Evolutionary conservation across 1,284 basidiomycete genomes (phyloP).

Genomic region (Malassezia yamatoensis): DNA sequence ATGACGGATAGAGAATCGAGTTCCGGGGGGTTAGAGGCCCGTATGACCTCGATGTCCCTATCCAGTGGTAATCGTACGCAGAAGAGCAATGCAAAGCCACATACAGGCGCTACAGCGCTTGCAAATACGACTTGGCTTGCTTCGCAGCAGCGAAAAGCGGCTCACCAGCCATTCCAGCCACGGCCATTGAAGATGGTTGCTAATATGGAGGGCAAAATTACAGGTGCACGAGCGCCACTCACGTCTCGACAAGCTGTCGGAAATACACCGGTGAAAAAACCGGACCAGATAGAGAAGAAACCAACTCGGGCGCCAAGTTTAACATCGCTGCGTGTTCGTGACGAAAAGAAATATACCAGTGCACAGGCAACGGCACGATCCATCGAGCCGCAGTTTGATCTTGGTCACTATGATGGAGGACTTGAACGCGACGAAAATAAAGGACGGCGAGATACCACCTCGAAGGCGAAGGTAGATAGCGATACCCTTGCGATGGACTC

Average conservation of each 20-base stretch:
- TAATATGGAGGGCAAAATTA: background rate
- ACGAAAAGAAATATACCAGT: background rate
- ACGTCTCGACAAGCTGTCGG: slow-evolving; percentile 2
- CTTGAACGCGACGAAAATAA: slow-evolving; percentile 46
- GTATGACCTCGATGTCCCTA: slow-evolving; percentile 15
- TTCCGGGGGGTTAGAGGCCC: slow-evolving; percentile 2
- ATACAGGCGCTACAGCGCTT: slow-evolving; percentile 4
- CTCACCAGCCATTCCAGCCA: slow-evolving; percentile 15
- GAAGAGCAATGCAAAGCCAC: too few relatives aligned
- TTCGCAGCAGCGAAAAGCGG: slow-evolving; percentile 15
- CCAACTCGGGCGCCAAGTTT: background rate
- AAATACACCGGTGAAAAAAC: background rate
- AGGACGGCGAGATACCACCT: slow-evolving; percentile 29
- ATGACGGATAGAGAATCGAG: slow-evolving; percentile 5
- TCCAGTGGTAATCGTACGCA: background rate
- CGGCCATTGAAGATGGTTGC: slow-evolving; percentile 11
- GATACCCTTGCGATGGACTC: slow-evolving; percentile 17
- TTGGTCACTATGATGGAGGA: slow-evolving; percentile 47
- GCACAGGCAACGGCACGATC: background rate
- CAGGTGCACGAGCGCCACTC: slow-evolving; percentile 6
- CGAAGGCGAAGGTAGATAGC: slow-evolving; percentile 2
- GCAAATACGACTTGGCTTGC: slow-evolving; percentile 15
- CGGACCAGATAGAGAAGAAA: background rate
- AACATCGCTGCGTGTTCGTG: background rate
- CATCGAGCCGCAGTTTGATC: slow-evolving; percentile 21